Percentiles rank a stretch among this genome's conserved stretches.
phyloP scores from a whole-genome alignment of 441 rosid species.

The Populus hybrid region DNA sequence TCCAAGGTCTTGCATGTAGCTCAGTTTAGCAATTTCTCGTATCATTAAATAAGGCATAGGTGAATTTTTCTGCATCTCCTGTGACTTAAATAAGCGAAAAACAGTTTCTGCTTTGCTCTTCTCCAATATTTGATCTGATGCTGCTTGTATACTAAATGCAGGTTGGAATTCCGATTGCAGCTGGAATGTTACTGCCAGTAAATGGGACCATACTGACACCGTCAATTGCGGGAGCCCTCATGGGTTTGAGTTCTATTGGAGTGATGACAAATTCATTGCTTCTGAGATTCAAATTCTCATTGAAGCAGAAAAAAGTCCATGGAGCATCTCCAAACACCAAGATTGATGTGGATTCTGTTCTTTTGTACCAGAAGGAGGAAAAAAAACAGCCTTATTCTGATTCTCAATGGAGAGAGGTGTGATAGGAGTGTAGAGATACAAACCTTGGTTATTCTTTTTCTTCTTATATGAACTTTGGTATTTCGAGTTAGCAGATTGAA shows the following conservation, averaged over 20 bases:
- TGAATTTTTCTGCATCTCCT: neutral
- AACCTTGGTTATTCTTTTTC: neutral
- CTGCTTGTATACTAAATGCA: slow-evolving; percentile 16
- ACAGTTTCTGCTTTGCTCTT: neutral
- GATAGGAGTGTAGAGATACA: neutral
- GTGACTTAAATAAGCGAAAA: neutral
- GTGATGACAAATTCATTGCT: slow-evolving; percentile 91
- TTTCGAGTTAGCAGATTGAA: neutral
- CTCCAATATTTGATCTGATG: neutral
- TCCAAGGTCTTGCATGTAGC: neutral
- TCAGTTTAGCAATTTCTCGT: neutral
- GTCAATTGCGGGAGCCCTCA: slow-evolving; percentile 92
- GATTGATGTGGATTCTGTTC: slow-evolving; percentile 12
- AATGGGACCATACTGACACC: slow-evolving; percentile 93
- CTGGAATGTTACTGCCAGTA: slow-evolving; percentile 77
- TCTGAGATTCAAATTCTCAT: slow-evolving; percentile 61
- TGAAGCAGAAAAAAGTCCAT: slow-evolving; percentile 33
- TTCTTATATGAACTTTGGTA: neutral
- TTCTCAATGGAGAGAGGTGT: slow-evolving; percentile 30
- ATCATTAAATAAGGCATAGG: neutral
- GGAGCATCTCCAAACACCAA: slow-evolving; percentile 13
- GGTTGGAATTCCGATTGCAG: slow-evolving; percentile 95
- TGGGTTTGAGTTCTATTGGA: slow-evolving; percentile 94
- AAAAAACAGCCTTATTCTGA: slow-evolving; percentile 26
- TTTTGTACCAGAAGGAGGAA: slow-evolving; percentile 28